Evolutionary conservation across 192 early-diverging fungal genomes (phyloP), one percentile per base, ranked within the genome.

Genomic region (Dispira simplex): DNA sequence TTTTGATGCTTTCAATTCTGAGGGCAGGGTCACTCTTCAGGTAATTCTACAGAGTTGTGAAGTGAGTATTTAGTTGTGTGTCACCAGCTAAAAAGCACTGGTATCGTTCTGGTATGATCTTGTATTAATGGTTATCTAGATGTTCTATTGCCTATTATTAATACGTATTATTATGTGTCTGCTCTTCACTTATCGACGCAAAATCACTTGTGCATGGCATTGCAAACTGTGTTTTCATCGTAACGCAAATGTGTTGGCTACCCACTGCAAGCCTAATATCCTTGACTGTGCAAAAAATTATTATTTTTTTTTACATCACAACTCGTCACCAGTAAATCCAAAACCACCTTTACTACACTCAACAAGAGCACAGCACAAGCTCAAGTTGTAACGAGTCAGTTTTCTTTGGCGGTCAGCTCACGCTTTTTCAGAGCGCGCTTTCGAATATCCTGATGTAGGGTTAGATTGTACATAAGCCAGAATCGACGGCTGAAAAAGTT

Each of bases 391-490:
- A 16, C 9, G 16, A 1, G 9, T 73, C 51, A 73, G 32, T 39
- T 60, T 39, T 73, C 72, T 44, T 72, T 76, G 21, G 81, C 82
- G 63, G 83, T 80, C 55, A 81, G 75, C 63, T 83, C 83, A 6
- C 76, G 70, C 78, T 90, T 91, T 51, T 72, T 73, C 51, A 92
- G 69, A 21, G 86, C 88, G 39, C 87, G 80, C 68, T 84, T 83
- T 46, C 88, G 76, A 59, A 89, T 88, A 65, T 79, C 74, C 23
- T 70, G 63, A 70, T 89, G 83, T 65, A 85, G 74, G 25, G 62
- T 73, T 70, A 63, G 68, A 44, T 74, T 82, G 32, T 85, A 67
- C 26, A 77, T 70, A 46, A 89, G 77, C 76, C 76, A 77, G 68
- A 83, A 79, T 18, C 59, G 65, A 43, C 77, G 78, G 45, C 73